Base-by-base conservation (phyloP, 202 grass and related monocot species). In the Setaria viridis region DNA sequence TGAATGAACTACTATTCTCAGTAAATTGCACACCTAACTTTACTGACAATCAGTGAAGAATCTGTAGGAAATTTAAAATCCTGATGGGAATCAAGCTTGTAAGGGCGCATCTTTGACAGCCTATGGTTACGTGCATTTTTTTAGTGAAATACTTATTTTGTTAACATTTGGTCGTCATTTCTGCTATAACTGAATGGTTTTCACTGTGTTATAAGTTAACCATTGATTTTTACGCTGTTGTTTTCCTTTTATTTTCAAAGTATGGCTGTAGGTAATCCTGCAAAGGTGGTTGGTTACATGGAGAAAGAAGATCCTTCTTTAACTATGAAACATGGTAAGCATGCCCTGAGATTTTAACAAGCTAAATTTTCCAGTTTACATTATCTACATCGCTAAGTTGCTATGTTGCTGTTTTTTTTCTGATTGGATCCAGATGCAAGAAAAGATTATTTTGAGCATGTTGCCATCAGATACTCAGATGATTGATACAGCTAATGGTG, bases 221-320 rank as follows among this genome's bases (percentile, higher is more conserved):
- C 0, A 60, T 54, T 37, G 63, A 17, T 81, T 56, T 72, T 54
- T 55, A 84, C 7, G 59, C 53, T 32, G 2, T 14, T 80, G 60
- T 82, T 84, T 81, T 88, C 76, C 54, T 89, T 70, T 7, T 88
- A 29, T 62, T 85, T 54, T 67, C 45, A 88, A 88, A 99, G 97
- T 47, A 99, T 96, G 97, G 93, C 97, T 19, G 91, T 95, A 15
- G 96, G 96, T 83, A 99, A 99, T 89, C 96, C 93, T 80, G 96
- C 96, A 43, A 99, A 95, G 76, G 58, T 99, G 59, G 85, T 94
- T 79, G 96, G 96, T 42, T 94, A 91, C 81, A 86, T 78, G 54
- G 88, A 95, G 73, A 94, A 99, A 69, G 90, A 95, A 85, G 91
- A 99, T 7, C 96, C 96, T 50, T 94, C 96, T 88, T 94, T 99